Evolutionary conservation across 176 grass and related monocot species (phyloP), one percentile per base, ranked within the genome.

Genomic region (Coix lacrymajobi): DNA sequence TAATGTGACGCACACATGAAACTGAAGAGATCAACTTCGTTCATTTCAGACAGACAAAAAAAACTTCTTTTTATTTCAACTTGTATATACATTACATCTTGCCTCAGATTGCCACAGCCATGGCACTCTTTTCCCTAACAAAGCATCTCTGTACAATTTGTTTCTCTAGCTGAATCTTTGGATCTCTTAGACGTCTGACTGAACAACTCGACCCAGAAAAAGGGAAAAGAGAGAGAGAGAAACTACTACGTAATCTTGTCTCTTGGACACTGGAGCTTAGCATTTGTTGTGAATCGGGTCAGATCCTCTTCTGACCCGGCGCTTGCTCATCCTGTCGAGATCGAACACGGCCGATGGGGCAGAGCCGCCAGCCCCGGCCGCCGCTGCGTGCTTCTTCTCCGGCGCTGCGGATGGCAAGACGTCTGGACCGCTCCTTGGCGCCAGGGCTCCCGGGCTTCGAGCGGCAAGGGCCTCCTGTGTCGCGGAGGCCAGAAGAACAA

Each of bases 221-320:
- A 22, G 54, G 8, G 2, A 44, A 13, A 44, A 44, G 13, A 38
- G 5, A 16, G 3, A 48, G 15, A 2, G 5, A 54, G 8, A 41
- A 65, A 8, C 36, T 12, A 54, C 37, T 30, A n/a, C n/a, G n/a
- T n/a, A n/a, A n/a, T 46, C n/a, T 60, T 19, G 33, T 40, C 28
- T 40, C 33, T 28, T 60, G 33, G 73, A 75, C 73, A 16, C 22
- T 9, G 22, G n/a, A 76, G 4, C 61, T 75, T 46, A 79, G 31
- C 74, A 83, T 62, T 86, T 86, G 66, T 86, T 90, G 62, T 90
- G 84, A 11, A 90, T 90, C 6, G 80, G 84, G 67, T 80, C 69
- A 17, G 49, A 87, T 13, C 88, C 84, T 90, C 88, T 68, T 49
- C 84, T 70, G 17, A 86, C 75, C 20, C 84, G 46, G 10, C 61